A percentile compares a stretch with the other conserved stretches of the same genome.
phyloP scores from a whole-genome alignment of 164 flowering plant species.

The Kalanchoe fedtschenkoi region DNA sequence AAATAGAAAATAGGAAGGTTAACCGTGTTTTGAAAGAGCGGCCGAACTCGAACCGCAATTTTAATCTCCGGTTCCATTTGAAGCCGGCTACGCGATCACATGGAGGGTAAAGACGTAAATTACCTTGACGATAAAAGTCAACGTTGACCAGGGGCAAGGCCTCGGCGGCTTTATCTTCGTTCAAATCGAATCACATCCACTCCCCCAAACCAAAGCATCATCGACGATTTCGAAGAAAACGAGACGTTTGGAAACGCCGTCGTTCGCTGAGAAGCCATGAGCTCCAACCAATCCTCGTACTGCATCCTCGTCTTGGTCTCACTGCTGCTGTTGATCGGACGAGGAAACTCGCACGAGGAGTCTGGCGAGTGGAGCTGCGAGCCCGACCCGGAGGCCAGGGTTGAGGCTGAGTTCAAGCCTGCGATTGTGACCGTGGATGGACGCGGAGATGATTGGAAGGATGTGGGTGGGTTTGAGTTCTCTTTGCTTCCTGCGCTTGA shows the following conservation, averaged over 20 bases:
- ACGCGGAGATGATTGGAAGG: conserved; percentile 69
- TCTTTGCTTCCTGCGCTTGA: conserved; percentile 85
- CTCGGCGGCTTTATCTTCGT: conserved; percentile 3
- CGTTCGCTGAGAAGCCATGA: not conserved
- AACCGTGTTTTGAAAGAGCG: too few relatives aligned
- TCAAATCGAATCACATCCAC: not conserved
- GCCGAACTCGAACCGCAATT: too few relatives aligned
- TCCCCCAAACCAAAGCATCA: not conserved
- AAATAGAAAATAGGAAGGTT: too few relatives aligned
- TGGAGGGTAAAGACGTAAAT: not conserved
- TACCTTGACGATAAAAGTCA: not conserved
- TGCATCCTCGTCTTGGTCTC: conserved; percentile 9
- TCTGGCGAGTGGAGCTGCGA: conserved; percentile 75
- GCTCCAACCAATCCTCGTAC: not conserved
- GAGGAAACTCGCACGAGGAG: conserved; percentile 56
- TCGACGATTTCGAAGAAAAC: not conserved
- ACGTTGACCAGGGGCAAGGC: not conserved
- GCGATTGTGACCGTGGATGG: conserved; percentile 80
- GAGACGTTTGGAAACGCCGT: not conserved
- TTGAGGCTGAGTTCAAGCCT: conserved; percentile 54
- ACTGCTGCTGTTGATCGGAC: conserved; percentile 12
- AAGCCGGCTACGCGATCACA: too few relatives aligned
- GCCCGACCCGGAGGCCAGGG: conserved; percentile 33
- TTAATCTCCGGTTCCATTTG: too few relatives aligned
- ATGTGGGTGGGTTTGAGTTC: conserved; percentile 67